Percentiles rank a stretch among this genome's conserved stretches.
phyloP scores from a whole-genome alignment of 352 stramenopile species.

The Globisporangium megalacanthum region DNA sequence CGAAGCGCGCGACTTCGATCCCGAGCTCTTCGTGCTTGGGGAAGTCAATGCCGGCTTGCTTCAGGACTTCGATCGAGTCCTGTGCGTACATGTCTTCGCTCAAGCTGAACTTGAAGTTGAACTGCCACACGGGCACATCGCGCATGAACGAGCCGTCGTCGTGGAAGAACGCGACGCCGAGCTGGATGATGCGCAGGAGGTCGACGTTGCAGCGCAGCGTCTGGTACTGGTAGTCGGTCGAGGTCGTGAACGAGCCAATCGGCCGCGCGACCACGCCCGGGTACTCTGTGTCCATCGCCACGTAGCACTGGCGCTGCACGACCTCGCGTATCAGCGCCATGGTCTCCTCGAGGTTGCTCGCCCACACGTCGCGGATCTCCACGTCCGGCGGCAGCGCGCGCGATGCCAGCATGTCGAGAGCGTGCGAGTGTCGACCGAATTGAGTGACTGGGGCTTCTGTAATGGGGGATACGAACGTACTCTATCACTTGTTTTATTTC shows the following conservation, averaged over 20 bases:
- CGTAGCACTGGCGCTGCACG: constrained; percentile 95
- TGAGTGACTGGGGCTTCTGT: too few relatives aligned
- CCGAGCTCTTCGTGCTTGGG: constrained; percentile 93
- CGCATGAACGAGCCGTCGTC: constrained; percentile 93
- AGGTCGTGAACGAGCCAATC: constrained; percentile 94
- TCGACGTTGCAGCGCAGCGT: constrained; percentile 99
- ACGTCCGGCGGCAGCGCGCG: constrained; percentile 67
- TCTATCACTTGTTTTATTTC: too few relatives aligned
- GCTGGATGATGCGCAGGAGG: constrained; percentile 98
- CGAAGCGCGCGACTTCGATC: constrained; percentile 97
- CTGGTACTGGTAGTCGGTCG: constrained; percentile 98
- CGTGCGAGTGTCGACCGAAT: too few relatives aligned
- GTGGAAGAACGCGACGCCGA: constrained; percentile 97
- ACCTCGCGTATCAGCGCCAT: constrained; percentile 96
- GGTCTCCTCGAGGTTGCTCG: constrained; percentile 89
- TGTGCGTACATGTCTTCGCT: constrained; percentile 99
- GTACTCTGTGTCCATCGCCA: constrained; percentile 99
- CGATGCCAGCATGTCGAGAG: constrained; percentile 29
- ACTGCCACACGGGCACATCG: constrained; percentile 97
- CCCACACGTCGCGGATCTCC: constrained; percentile 95
- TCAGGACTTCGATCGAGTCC: constrained; percentile 98
- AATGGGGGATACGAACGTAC: too few relatives aligned
- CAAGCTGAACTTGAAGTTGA: constrained; percentile 99
- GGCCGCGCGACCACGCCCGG: constrained; percentile 97
- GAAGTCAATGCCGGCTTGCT: constrained; percentile 98